Percentiles rank a stretch among this genome's conserved stretches.
These are phyloP conservation scores for Colletotrichum tropicicola DNA, from an alignment of 2,329 filamentous ascomycete genomes.

Conservation along the genomic window DNA sequence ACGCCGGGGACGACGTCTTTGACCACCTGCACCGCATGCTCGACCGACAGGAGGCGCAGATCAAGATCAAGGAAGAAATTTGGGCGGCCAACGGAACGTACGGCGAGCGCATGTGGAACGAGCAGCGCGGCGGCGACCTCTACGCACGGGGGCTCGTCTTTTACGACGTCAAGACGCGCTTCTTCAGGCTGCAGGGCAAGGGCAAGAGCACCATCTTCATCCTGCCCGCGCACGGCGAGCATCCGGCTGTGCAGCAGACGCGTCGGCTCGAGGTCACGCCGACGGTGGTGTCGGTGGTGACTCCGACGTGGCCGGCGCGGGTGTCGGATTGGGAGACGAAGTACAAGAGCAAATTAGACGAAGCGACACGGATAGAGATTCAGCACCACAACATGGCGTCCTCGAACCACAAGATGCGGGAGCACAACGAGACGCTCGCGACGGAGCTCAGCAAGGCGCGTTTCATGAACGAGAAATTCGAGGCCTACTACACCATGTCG, in stretches of 20 bases:
- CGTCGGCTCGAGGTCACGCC: conserved; percentile 53
- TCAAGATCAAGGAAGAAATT: conserved; percentile 43
- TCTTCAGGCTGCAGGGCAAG: conserved; percentile 58
- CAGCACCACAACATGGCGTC: conserved; percentile 26
- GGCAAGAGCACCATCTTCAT: conserved; percentile 60
- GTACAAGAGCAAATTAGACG: conserved; percentile 34
- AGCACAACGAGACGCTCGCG: conserved; percentile 21
- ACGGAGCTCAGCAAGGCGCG: conserved; percentile 16
- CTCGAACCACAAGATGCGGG: conserved; percentile 28
- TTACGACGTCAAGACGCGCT: conserved; percentile 60
- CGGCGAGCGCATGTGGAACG: conserved; percentile 48
- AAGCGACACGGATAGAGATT: conserved; percentile 20
- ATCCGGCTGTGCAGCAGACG: conserved; percentile 55
- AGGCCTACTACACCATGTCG: conserved; percentile 17
- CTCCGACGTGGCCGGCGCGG: conserved; percentile 39
- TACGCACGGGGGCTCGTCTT: conserved; percentile 55
- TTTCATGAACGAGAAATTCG: conserved; percentile 13
- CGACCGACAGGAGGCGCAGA: conserved; percentile 53
- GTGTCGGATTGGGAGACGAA: conserved; percentile 42
- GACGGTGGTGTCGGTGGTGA: conserved; percentile 41
- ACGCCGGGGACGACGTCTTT: conserved; percentile 62
- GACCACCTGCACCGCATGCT: conserved; percentile 55
- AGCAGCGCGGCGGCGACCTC: conserved; percentile 37
- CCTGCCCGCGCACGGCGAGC: conserved; percentile 57
- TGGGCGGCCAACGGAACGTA: conserved; percentile 48